A percentile compares a stretch with the other conserved stretches of the same genome.
Evolutionary conservation across 78 protist species (phyloP).

Genomic region (Carpediemonas membranifera): DNA sequence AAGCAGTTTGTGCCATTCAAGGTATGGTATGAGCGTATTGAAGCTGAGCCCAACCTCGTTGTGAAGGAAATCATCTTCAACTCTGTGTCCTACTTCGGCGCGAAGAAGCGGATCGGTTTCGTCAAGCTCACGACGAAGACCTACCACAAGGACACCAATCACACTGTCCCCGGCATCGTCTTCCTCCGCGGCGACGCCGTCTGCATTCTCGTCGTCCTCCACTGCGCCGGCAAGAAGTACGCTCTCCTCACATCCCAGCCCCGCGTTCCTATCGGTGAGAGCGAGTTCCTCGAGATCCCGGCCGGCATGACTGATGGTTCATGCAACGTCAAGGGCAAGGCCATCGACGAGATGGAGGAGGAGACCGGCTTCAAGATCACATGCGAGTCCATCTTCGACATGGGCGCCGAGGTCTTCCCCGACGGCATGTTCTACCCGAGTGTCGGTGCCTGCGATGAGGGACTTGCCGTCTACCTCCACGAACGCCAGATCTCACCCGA

Average conservation of each 20-base stretch:
- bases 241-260: constrained; percentile 29
- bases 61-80: constrained; percentile 2
- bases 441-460: constrained; percentile 30
- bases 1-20: no score
- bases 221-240: constrained; percentile 7
- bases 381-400: constrained; percentile 5
- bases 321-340: constrained; percentile 21
- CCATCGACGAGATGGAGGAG: constrained; percentile 27
- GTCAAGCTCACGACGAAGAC: constrained; percentile 33
- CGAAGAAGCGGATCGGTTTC: constrained; percentile 22
- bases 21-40: no score
- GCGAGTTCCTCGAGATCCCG: constrained; percentile 17
- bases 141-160: not conserved
- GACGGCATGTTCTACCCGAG: constrained; percentile 8
- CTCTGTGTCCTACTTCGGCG: constrained; percentile 15
- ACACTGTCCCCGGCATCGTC: constrained; percentile 8
- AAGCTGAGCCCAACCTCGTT: constrained; percentile 4
- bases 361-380: constrained; percentile 24
- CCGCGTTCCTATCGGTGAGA: constrained; percentile 8
- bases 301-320: constrained; percentile 32
- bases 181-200: constrained; percentile 30
- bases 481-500: not conserved
- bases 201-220: constrained; percentile 7
- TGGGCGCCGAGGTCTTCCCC: constrained; percentile 4
- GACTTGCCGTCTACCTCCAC: constrained; percentile 9